A percentile compares a stretch with the other conserved stretches of the same genome.
Conservation (phyloP, 2,329 filamentous ascomycete genomes). For the Pseudocercospora cruenta region DNA sequence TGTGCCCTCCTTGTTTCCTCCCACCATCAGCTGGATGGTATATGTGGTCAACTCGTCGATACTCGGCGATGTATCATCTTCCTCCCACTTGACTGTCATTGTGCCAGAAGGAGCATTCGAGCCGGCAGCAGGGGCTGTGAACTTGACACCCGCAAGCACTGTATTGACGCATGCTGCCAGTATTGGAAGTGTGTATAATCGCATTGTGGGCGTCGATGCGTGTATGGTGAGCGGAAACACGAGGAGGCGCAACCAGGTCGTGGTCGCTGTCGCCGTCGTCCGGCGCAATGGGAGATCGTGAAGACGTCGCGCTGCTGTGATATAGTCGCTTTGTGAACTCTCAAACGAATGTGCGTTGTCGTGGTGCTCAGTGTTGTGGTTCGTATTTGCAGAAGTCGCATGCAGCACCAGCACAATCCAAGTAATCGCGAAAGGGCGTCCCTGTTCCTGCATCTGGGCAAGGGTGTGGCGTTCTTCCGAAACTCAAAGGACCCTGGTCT, state of each 20-base stretch:
- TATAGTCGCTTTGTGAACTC: neutral
- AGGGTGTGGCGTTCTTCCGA: neutral
- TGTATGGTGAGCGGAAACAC: neutral
- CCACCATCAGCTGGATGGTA: constrained; percentile 63
- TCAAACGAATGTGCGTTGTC: neutral
- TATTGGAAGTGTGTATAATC: constrained; percentile 12
- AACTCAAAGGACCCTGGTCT: neutral
- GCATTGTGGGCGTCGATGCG: constrained; percentile 10
- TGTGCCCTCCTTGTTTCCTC: constrained; percentile 56
- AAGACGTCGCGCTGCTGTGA: neutral
- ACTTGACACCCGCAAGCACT: constrained; percentile 57
- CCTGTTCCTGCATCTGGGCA: constrained; percentile 8
- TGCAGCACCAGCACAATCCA: neutral
- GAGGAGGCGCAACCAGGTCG: neutral
- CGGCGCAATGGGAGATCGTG: neutral
- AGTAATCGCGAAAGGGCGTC: neutral
- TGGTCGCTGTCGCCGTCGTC: neutral
- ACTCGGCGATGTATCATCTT: constrained; percentile 55
- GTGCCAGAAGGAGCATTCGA: constrained; percentile 54
- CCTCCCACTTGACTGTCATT: constrained; percentile 61
- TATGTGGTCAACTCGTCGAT: constrained; percentile 58
- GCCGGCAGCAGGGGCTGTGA: constrained; percentile 58
- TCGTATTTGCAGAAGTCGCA: neutral
- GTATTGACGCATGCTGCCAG: constrained; percentile 44
- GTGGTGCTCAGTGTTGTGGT: neutral